Conservation (phyloP, 2,329 filamentous ascomycete species). For the Myotisia sp. region DNA sequence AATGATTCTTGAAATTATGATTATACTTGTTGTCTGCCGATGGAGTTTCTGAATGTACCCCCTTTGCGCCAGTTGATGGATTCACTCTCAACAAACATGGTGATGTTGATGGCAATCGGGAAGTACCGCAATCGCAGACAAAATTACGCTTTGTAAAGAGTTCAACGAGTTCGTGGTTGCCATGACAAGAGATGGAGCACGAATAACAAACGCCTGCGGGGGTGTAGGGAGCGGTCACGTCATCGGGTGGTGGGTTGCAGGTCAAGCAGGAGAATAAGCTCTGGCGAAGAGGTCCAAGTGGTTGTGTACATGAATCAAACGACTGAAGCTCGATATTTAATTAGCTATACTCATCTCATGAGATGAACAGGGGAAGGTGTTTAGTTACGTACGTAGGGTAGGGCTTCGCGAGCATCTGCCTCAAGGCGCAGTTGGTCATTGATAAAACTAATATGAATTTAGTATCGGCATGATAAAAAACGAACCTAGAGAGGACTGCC, state of each 20-base stretch:
- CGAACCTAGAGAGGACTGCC: neutral
- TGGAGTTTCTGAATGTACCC: constrained; percentile 58
- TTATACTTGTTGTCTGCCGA: constrained; percentile 76
- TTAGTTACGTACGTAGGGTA: constrained; percentile 59
- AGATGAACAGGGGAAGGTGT: too few relatives aligned
- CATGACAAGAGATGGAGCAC: constrained; percentile 92
- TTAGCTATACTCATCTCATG: too few relatives aligned
- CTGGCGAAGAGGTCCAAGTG: constrained; percentile 77
- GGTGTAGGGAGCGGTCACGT: constrained; percentile 42
- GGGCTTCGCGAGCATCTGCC: constrained; percentile 82
- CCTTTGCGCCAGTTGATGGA: constrained; percentile 57
- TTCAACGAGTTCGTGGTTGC: constrained; percentile 86
- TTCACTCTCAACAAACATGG: constrained; percentile 67
- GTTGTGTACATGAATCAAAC: constrained; percentile 83
- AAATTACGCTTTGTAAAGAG: constrained; percentile 94
- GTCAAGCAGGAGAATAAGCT: constrained; percentile 85
- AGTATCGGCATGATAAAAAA: neutral
- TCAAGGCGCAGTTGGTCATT: constrained; percentile 80
- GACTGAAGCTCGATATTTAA: constrained; percentile 41
- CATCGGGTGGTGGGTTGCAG: constrained; percentile 63
- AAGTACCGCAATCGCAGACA: constrained; percentile 89
- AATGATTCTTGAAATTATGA: constrained; percentile 84
- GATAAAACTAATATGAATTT: constrained; percentile 51
- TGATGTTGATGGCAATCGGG: constrained; percentile 53
- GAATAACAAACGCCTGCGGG: constrained; percentile 87